These are phyloP conservation scores for Rhazya stricta DNA, from an alignment of 257 asterid genomes.

Conservation along the genomic window DNA sequence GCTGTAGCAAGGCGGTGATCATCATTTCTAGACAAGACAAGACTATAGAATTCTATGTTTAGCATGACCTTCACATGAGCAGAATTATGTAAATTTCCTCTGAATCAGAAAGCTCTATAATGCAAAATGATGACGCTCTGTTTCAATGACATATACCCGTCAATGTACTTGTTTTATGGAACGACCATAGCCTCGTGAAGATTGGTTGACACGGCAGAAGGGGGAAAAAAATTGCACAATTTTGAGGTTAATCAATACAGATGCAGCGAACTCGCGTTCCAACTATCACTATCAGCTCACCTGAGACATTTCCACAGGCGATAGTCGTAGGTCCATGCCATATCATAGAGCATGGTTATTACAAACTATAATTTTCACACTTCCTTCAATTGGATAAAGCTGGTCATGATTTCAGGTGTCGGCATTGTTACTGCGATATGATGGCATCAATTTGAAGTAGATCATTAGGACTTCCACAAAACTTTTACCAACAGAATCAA, in stretches of 20 bases:
- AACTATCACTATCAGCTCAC: neutral
- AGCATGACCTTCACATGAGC: neutral
- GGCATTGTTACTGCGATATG: conserved; percentile 1
- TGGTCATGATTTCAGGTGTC: conserved; percentile 13
- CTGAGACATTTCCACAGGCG: conserved; percentile 12
- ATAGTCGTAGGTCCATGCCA: conserved; percentile 14
- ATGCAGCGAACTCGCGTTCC: neutral
- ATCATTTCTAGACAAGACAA: neutral
- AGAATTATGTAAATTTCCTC: neutral
- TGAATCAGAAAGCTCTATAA: neutral
- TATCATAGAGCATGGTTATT: conserved; percentile 14
- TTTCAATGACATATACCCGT: neutral
- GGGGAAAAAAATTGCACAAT: neutral
- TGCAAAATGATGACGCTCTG: neutral
- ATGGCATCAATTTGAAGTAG: no score
- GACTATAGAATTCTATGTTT: neutral
- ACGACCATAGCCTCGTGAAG: no score
- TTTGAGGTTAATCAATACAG: neutral
- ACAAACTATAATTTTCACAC: conserved; percentile 22
- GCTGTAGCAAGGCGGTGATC: neutral
- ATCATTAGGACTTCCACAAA: neutral
- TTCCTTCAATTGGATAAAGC: conserved; percentile 13
- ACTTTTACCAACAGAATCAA: neutral
- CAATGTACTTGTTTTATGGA: neutral
- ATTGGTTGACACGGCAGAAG: neutral